Evolutionary conservation across 768 basidiomycete genomes (phyloP).

Genomic region (Tephrocybe sp.): DNA sequence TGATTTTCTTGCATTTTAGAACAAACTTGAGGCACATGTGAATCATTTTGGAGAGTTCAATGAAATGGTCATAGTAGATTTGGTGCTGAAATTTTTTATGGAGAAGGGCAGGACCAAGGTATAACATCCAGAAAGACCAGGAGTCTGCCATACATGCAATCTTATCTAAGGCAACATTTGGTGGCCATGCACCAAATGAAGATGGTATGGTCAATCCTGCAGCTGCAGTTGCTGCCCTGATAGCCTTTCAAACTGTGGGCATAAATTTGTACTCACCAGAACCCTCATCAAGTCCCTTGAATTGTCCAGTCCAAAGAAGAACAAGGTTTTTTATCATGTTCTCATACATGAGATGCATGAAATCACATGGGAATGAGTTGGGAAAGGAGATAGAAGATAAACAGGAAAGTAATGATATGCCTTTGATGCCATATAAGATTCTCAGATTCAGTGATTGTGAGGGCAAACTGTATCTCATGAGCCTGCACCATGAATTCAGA

Average conservation of each 20-base stretch:
- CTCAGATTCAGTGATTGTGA: slow-evolving; percentile 16
- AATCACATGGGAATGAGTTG: slow-evolving; percentile 40
- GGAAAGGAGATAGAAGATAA: slow-evolving; percentile 36
- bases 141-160: slow-evolving; percentile 19
- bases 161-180: slow-evolving; percentile 28
- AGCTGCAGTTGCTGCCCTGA: slow-evolving; percentile 29
- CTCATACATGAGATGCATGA: slow-evolving; percentile 46
- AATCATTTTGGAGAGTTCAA: slow-evolving; percentile 30
- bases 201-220: slow-evolving; percentile 27
- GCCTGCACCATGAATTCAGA: slow-evolving; percentile 16
- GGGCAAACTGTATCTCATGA: slow-evolving; percentile 16
- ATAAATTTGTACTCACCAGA: slow-evolving; percentile 22
- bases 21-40: slow-evolving; percentile 31
- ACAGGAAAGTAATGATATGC: slow-evolving; percentile 26
- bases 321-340: slow-evolving; percentile 39
- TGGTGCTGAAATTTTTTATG: slow-evolving; percentile 21
- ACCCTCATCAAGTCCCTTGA: slow-evolving; percentile 34
- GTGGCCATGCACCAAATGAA: slow-evolving; percentile 25
- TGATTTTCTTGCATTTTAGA: slow-evolving; percentile 20
- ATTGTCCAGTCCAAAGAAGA: slow-evolving; percentile 36
- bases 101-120: slow-evolving; percentile 22
- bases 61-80: slow-evolving; percentile 37
- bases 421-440: slow-evolving; percentile 33
- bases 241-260: slow-evolving; percentile 32
- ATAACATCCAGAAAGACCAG: slow-evolving; percentile 21